These are phyloP conservation scores for Linanthus parryae DNA, from an alignment of 148 eudicot species.

Conservation along the genomic window DNA sequence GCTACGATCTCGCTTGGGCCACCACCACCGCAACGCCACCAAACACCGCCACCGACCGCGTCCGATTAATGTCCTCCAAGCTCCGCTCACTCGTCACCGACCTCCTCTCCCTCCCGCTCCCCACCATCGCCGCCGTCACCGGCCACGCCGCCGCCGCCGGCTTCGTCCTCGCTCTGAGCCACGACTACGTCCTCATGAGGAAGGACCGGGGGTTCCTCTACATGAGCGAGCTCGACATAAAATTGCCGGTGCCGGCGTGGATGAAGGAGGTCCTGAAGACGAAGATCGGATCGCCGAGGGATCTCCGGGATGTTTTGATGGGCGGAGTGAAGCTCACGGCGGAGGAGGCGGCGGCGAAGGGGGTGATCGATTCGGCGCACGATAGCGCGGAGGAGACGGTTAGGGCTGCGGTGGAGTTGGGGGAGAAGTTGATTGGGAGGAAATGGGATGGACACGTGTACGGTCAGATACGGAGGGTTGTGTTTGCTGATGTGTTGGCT, in stretches of 20 bases:
- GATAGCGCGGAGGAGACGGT: conserved; percentile 35
- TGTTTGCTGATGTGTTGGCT: conserved; percentile 19
- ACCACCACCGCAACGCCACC: conserved; percentile 6
- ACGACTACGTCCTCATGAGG: conserved; percentile 46
- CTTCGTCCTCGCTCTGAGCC: conserved; percentile 31
- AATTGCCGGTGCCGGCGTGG: conserved; percentile 27
- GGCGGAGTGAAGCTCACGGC: conserved; percentile 40
- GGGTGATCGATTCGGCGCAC: conserved; percentile 33
- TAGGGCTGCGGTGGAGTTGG: conserved; percentile 37
- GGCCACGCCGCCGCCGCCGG: conserved; percentile 64
- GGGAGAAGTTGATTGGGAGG: conserved; percentile 27
- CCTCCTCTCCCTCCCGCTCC: conserved; percentile 44
- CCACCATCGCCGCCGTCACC: conserved; percentile 55
- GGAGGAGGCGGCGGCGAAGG: conserved; percentile 29
- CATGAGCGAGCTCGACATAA: conserved; percentile 51
- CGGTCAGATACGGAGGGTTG: conserved; percentile 23
- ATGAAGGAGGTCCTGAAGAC: no score
- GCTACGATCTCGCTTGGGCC: conserved; percentile 40
- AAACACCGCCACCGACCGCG: conserved; percentile 8
- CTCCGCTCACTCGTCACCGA: conserved; percentile 31
- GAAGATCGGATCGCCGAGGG: conserved; percentile 27
- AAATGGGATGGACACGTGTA: conserved; percentile 51
- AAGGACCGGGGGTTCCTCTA: conserved; percentile 43
- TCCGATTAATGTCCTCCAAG: conserved; percentile 21
- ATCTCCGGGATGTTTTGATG: conserved; percentile 24